A percentile compares a stretch with the other conserved stretches of the same genome.
Evolutionary conservation across 2,329 filamentous ascomycete species (phyloP).

Genomic region (Talaromyces piceae): DNA sequence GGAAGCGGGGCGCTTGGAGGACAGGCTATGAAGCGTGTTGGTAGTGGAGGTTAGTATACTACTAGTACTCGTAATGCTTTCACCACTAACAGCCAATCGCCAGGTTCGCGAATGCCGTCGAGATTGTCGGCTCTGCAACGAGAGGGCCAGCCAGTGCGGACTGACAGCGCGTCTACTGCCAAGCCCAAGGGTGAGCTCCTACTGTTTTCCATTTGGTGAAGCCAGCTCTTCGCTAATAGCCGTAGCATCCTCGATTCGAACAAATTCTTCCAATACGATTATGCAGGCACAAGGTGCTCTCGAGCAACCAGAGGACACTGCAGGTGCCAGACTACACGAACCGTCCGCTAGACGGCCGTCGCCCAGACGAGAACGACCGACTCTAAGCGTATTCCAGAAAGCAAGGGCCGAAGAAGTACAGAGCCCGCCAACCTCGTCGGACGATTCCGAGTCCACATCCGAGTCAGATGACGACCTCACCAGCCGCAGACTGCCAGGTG

Average conservation of each 20-base stretch:
- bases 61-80: neutral
- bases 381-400: conserved; percentile 16
- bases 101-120: conserved; percentile 33
- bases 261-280: conserved; percentile 25
- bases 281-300: conserved; percentile 20
- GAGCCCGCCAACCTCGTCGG: conserved; percentile 24
- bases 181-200: conserved; percentile 12
- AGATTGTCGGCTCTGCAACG: conserved; percentile 31
- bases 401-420: conserved; percentile 31
- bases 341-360: conserved; percentile 15
- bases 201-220: neutral
- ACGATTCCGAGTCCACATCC: conserved; percentile 7
- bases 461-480: conserved; percentile 16
- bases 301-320: conserved; percentile 18
- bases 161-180: conserved; percentile 16
- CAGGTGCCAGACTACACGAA: conserved; percentile 21
- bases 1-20: conserved; percentile 33
- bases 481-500: conserved; percentile 20
- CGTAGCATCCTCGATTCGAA: conserved; percentile 14
- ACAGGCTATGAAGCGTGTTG: conserved; percentile 26
- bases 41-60: conserved; percentile 22
- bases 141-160: conserved; percentile 22
- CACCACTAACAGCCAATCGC: neutral
- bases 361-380: conserved; percentile 21
- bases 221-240: conserved; percentile 3